Conservation (phyloP, 2,329 filamentous ascomycete genomes). For the Cadophora gregata region DNA sequence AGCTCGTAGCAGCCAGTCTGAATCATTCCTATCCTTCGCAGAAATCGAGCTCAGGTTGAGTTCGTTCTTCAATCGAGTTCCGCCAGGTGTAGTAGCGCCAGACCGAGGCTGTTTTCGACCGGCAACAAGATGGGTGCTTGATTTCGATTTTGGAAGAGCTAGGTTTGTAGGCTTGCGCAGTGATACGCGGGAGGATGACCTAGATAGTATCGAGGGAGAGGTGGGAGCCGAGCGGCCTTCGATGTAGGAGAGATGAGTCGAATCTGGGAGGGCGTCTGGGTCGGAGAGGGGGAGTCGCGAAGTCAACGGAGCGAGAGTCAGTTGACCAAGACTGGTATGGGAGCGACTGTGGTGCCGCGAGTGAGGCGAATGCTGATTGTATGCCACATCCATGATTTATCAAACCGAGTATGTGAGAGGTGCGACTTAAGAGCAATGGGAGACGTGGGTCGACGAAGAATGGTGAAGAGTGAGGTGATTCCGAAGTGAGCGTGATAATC, state of each 20-base stretch:
- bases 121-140: slow-evolving; percentile 59
- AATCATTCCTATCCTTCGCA: slow-evolving; percentile 52
- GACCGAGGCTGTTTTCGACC: slow-evolving; percentile 39
- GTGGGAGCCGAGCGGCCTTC: slow-evolving; percentile 68
- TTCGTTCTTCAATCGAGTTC: slow-evolving; percentile 34
- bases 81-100: slow-evolving; percentile 37
- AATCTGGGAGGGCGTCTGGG: slow-evolving; percentile 51
- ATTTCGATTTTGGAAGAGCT: slow-evolving; percentile 64
- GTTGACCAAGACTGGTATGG: slow-evolving; percentile 62
- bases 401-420: slow-evolving; percentile 6
- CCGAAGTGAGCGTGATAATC: slow-evolving; percentile 26
- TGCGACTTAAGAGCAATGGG: slow-evolving; percentile 3
- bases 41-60: slow-evolving; percentile 38
- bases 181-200: slow-evolving; percentile 58
- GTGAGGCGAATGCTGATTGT: slow-evolving; percentile 64
- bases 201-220: slow-evolving; percentile 67
- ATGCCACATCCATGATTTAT: slow-evolving; percentile 61
- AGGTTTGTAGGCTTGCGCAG: slow-evolving; percentile 45
- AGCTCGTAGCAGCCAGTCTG: slow-evolving; percentile 69
- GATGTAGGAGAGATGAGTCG: slow-evolving; percentile 58
- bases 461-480: slow-evolving; percentile 15
- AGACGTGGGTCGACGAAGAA: neutral
- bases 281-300: slow-evolving; percentile 64
- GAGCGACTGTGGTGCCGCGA: slow-evolving; percentile 64
- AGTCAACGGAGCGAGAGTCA: slow-evolving; percentile 69